A percentile compares a stretch with the other conserved stretches of the same genome.
Evolutionary conservation across 805 yeast genomes (phyloP).

Genomic region (Saccharomycopsis fibuligera): DNA sequence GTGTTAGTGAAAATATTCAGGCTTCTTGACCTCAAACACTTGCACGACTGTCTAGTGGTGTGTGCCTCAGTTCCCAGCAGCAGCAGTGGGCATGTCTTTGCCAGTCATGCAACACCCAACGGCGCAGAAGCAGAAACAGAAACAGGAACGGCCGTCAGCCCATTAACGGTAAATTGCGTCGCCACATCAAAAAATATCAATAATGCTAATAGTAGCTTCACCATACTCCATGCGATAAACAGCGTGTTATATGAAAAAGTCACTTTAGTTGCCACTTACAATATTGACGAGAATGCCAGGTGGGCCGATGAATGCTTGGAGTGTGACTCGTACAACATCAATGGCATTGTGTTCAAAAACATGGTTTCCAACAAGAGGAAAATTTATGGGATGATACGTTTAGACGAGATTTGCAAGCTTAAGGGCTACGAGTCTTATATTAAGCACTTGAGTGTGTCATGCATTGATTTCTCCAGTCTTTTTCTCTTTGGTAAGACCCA

Average conservation of each 20-base stretch:
- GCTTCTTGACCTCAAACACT: too few relatives aligned
- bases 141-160: too few relatives aligned
- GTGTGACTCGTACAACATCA: background rate
- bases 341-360: slow-evolving; percentile 1
- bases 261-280: background rate
- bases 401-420: background rate
- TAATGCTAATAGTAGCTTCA: background rate
- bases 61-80: too few relatives aligned
- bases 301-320: slow-evolving; percentile 9
- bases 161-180: too few relatives aligned
- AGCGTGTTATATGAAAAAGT: background rate
- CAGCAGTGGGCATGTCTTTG: too few relatives aligned
- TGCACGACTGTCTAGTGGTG: too few relatives aligned
- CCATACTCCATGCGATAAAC: background rate
- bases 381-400: background rate
- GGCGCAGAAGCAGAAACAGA: too few relatives aligned
- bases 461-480: background rate
- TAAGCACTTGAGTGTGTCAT: background rate
- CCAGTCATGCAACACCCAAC: too few relatives aligned
- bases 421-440: background rate
- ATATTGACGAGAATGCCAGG: background rate
- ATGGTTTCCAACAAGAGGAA: background rate
- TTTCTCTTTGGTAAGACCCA: slow-evolving; percentile 1
- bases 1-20: too few relatives aligned
- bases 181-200: too few relatives aligned